Evolutionary conservation across 345 rosid genomes (phyloP), one percentile per base, ranked within the genome.

Genomic region (Eucalyptus melliodora): DNA sequence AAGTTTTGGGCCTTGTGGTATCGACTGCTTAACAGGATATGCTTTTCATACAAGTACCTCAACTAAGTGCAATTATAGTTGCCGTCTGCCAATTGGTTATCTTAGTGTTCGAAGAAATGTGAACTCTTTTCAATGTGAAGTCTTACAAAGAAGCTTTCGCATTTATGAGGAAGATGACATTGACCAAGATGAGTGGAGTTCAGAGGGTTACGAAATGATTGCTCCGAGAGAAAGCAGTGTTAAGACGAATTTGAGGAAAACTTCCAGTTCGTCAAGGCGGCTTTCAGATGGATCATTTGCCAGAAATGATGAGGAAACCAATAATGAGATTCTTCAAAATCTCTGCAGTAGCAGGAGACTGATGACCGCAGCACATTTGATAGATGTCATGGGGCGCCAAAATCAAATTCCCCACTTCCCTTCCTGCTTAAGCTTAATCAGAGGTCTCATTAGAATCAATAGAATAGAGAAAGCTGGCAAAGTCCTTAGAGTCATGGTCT

Each of bases 341-440:
- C 89, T 96, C 8, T 96, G 99, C 93, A 91, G 89, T 89, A 77
- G 89, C 4, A 95, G 98, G 26, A 96, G 90, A 92, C 81, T 97
- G 86, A 62, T 89, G 42, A 91, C 91, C 53, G 99, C 98, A 16
- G 34, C 94, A 80, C 94, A 90, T 90, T 92, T 97, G 90, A 93
- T 97, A 50, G 95, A 94, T 86, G 92, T 93, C 53, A 97, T 97
- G 99, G 94, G 96, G 50, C 95, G 96, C 34, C 92, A 67, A 87
- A 95, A 91, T 89, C 99, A 97, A 92, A 93, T 97, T 89, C 99
- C 99, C 27, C 93, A 93, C 62, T 96, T 95, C 87, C 91, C 94
- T 91, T 95, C 95, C 87, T 97, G 98, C 92, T 91, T 65, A 86
- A 94, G 95, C 95, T 91, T 96, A 90, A 93, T 96, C 62, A 95